phyloP scores from a whole-genome alignment of 1,284 basidiomycete species.

The Laetiporus sulphureus region DNA sequence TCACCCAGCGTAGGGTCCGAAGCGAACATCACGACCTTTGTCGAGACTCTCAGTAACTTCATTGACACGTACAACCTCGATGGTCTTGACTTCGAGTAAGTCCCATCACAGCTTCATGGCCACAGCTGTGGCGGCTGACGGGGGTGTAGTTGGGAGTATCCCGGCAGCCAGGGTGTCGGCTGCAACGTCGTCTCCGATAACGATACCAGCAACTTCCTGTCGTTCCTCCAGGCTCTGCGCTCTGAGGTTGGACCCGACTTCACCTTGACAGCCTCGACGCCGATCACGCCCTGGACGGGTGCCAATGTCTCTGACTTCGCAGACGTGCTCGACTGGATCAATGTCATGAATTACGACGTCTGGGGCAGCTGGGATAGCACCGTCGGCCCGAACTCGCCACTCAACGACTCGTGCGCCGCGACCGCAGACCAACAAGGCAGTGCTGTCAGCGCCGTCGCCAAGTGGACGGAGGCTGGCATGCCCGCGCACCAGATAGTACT shows the following conservation, averaged over 20 bases:
- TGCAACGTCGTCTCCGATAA: conserved; percentile 60
- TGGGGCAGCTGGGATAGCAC: conserved; percentile 40
- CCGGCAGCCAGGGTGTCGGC: conserved; percentile 59
- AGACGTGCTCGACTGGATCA: conserved; percentile 70
- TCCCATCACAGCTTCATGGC: conserved; percentile 10
- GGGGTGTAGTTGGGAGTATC: conserved; percentile 78
- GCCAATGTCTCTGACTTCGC: conserved; percentile 66
- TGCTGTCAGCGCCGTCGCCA: conserved; percentile 63
- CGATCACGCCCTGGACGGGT: conserved; percentile 63
- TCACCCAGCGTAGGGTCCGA: conserved; percentile 59
- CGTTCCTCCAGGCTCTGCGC: conserved; percentile 72
- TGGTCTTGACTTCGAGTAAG: conserved; percentile 76
- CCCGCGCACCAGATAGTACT: conserved; percentile 75
- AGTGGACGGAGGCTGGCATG: conserved; percentile 77
- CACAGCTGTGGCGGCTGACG: neutral
- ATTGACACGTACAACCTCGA: conserved; percentile 60
- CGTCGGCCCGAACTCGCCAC: conserved; percentile 78
- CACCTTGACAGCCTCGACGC: conserved; percentile 70
- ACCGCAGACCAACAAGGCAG: conserved; percentile 61
- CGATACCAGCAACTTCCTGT: conserved; percentile 70
- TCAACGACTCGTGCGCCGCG: conserved; percentile 70
- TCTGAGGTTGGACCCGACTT: conserved; percentile 46
- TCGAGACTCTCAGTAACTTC: conserved; percentile 55
- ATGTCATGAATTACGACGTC: conserved; percentile 88
- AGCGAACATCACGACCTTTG: conserved; percentile 58